Conservation (phyloP, 106 monocot species). For the Ottelia alismoides region DNA sequence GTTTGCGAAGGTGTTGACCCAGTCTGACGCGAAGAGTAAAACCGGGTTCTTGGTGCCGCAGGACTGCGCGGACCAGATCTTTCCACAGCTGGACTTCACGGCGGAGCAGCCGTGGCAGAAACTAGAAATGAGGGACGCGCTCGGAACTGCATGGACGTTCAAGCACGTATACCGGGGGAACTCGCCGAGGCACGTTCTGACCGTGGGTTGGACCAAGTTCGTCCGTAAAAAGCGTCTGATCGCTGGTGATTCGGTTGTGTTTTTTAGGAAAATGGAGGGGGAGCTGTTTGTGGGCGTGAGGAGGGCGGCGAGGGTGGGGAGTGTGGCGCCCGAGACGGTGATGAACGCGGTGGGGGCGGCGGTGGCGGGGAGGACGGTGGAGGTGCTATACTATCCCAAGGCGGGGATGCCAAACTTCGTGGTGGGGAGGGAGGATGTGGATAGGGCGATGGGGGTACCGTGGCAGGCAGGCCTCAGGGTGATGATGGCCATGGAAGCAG, state of each 20-base stretch:
- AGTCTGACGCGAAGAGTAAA: slow-evolving; percentile 68
- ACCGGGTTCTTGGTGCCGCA: slow-evolving; percentile 68
- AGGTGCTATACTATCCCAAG: slow-evolving; percentile 53
- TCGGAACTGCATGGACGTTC: slow-evolving; percentile 46
- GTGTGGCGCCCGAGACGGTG: slow-evolving; percentile 25
- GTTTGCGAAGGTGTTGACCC: slow-evolving; percentile 51
- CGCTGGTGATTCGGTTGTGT: slow-evolving; percentile 53
- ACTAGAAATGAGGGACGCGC: slow-evolving; percentile 26
- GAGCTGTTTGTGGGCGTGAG: slow-evolving; percentile 36
- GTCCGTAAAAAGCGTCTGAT: slow-evolving; percentile 53
- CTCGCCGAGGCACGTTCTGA: slow-evolving; percentile 50
- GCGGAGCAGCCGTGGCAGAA: slow-evolving; percentile 35
- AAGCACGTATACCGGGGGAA: slow-evolving; percentile 66
- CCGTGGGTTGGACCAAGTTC: slow-evolving; percentile 68
- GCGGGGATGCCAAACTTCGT: slow-evolving; percentile 30
- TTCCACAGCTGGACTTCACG: slow-evolving; percentile 34
- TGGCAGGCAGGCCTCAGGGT: slow-evolving; percentile 52
- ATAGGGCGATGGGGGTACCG: slow-evolving; percentile 11
- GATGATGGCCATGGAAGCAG: slow-evolving; percentile 34
- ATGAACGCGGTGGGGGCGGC: slow-evolving; percentile 37
- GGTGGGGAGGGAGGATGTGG: slow-evolving; percentile 37
- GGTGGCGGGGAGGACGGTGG: slow-evolving; percentile 19
- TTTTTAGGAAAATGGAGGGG: slow-evolving; percentile 16
- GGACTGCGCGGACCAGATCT: slow-evolving; percentile 49
- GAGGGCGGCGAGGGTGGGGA: slow-evolving; percentile 16